These are phyloP conservation scores for Leptographium flavum DNA, from an alignment of 2,329 filamentous ascomycete genomes.

Conservation along the genomic window DNA sequence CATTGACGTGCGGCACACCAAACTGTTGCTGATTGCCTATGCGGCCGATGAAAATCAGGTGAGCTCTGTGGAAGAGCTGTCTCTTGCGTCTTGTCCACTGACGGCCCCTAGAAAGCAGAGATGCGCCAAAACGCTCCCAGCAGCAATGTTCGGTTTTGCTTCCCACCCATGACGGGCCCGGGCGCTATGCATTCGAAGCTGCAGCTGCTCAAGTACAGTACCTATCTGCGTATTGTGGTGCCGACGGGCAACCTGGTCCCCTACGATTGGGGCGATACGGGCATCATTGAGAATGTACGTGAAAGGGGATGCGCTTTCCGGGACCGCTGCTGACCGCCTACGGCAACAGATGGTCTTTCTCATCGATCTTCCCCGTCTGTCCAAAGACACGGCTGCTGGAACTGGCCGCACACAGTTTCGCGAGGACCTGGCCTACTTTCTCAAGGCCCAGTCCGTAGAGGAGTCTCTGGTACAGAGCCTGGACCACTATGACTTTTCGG, in stretches of 20 bases:
- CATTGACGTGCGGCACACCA: conserved; percentile 44
- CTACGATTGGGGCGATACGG: conserved; percentile 82
- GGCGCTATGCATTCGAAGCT: conserved; percentile 90
- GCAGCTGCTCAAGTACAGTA: conserved; percentile 68
- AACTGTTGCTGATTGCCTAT: conserved; percentile 46
- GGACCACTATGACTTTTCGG: conserved; percentile 65
- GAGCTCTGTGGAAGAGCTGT: conserved; percentile 6
- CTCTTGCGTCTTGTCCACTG: not conserved
- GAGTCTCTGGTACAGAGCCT: conserved; percentile 53
- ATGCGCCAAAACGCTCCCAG: conserved; percentile 34
- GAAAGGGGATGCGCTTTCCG: too few relatives aligned
- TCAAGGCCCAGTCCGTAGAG: conserved; percentile 51
- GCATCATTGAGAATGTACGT: conserved; percentile 73
- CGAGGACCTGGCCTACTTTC: conserved; percentile 55
- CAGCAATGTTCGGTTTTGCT: conserved; percentile 54
- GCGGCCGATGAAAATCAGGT: conserved; percentile 39
- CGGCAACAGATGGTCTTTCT: conserved; percentile 57
- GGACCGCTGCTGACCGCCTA: too few relatives aligned
- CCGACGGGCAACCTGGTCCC: conserved; percentile 76
- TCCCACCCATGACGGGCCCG: conserved; percentile 62
- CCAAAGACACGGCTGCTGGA: conserved; percentile 12
- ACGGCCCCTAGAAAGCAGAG: conserved; percentile 26
- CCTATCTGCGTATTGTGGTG: conserved; percentile 64
- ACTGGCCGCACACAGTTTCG: conserved; percentile 35
- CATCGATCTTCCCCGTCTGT: conserved; percentile 68